phyloP scores from a whole-genome alignment of 2,329 filamentous ascomycete species.

The Aspergillus niger region DNA sequence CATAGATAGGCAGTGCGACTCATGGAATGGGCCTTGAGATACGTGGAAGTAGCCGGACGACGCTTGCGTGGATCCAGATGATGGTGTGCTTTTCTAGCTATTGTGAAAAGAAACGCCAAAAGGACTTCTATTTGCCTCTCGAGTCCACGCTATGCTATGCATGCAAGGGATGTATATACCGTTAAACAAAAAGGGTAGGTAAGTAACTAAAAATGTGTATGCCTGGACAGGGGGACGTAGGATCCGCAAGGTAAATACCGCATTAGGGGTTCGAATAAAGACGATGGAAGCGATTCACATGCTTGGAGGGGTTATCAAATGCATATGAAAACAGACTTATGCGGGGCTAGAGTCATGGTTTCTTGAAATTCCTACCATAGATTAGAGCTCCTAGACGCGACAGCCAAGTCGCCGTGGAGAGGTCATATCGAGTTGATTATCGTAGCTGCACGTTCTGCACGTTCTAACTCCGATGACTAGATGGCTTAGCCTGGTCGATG shows the following conservation, averaged over 20 bases:
- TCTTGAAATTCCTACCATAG: not conserved
- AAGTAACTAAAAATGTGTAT: not conserved
- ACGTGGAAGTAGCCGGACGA: conserved; percentile 38
- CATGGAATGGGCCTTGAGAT: conserved; percentile 53
- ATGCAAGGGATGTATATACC: conserved; percentile 2
- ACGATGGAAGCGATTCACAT: not conserved
- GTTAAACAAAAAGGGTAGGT: not conserved
- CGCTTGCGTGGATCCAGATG: conserved; percentile 28
- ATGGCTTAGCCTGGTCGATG: not conserved
- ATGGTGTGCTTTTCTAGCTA: conserved; percentile 17
- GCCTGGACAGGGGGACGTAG: not conserved
- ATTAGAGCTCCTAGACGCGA: not conserved
- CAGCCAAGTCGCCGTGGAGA: not conserved
- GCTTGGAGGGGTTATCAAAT: not conserved
- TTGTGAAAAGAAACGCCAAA: not conserved
- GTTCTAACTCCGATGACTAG: not conserved
- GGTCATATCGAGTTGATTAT: not conserved
- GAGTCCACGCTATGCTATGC: not conserved
- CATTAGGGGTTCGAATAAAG: not conserved
- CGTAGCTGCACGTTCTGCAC: not conserved
- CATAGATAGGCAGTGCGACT: conserved; percentile 48
- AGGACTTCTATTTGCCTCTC: not conserved
- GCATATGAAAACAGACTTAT: not conserved
- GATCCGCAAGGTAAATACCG: not conserved
- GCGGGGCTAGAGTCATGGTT: not conserved